phyloP scores from a whole-genome alignment of 176 grass and related monocot species.

The Elymus sibiricus region DNA sequence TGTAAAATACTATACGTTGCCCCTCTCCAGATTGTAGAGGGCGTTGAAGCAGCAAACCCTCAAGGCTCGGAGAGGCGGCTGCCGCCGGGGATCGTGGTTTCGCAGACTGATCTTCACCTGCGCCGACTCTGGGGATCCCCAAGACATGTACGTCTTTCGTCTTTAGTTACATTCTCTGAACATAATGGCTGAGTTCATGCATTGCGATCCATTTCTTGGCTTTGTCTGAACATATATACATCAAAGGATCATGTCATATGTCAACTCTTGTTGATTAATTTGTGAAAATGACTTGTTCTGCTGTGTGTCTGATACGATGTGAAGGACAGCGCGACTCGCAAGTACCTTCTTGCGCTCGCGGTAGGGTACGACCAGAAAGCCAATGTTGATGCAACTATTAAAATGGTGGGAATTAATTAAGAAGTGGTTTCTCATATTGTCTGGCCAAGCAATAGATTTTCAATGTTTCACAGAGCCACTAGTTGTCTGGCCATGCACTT shows the following conservation, averaged over 20 bases:
- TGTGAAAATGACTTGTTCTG: not conserved
- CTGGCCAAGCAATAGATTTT: not conserved
- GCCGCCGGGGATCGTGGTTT: slow-evolving; percentile 36
- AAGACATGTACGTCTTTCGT: not conserved
- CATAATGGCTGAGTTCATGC: no score
- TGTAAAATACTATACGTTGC: no score
- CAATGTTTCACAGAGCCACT: not conserved
- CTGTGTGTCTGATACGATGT: not conserved
- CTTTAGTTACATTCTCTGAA: no score
- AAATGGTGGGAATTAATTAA: slow-evolving; percentile 3
- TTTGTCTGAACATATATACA: not conserved
- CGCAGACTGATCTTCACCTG: slow-evolving; percentile 48
- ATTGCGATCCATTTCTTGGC: no score
- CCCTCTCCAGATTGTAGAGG: no score
- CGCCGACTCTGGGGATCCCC: slow-evolving; percentile 56
- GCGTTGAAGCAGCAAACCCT: no score
- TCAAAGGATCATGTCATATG: not conserved
- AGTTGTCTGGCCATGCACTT: no score
- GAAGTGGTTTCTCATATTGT: not conserved
- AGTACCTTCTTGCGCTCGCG: slow-evolving; percentile 18
- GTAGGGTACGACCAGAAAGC: slow-evolving; percentile 7
- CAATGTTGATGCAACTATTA: slow-evolving; percentile 16
- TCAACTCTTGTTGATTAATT: not conserved
- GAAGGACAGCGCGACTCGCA: slow-evolving; percentile 1
- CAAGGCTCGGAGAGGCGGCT: slow-evolving; percentile 27